Percentiles rank a stretch among this genome's conserved stretches.
Evolutionary conservation across 768 basidiomycete species (phyloP).

Genomic region (Baorangia bicolor): DNA sequence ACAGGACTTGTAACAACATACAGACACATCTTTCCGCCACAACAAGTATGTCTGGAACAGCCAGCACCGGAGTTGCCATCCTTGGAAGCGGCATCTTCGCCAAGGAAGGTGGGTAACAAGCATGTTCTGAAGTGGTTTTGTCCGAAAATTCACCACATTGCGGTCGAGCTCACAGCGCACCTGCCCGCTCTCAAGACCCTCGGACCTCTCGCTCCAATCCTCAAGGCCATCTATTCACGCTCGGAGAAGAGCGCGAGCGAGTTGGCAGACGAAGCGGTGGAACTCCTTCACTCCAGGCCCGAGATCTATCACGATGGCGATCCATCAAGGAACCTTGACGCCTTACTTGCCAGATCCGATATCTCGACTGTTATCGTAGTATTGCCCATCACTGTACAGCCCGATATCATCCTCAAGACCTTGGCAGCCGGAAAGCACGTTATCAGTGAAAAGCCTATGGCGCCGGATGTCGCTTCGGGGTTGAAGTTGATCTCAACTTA

Average conservation of each 20-base stretch:
- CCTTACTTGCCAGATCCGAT: conserved; percentile 65
- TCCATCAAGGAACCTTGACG: conserved; percentile 47
- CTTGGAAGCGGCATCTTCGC: conserved; percentile 82
- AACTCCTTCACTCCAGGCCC: conserved; percentile 40
- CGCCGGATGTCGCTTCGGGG: conserved; percentile 63
- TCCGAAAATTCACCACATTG: conserved; percentile 24
- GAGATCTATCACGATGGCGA: conserved; percentile 58
- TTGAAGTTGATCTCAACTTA: conserved; percentile 65
- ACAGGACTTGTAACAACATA: too few relatives aligned
- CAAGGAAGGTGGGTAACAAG: conserved; percentile 54
- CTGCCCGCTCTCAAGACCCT: conserved; percentile 69
- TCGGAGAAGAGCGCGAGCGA: conserved; percentile 59
- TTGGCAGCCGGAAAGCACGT: conserved; percentile 84
- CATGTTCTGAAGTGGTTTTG: conserved; percentile 1
- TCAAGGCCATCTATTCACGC: conserved; percentile 80
- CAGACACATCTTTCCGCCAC: neutral
- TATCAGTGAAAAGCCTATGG: conserved; percentile 85
- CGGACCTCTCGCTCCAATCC: conserved; percentile 42
- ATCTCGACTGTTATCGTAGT: conserved; percentile 72
- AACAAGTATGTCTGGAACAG: conserved; percentile 40
- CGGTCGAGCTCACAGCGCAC: conserved; percentile 52
- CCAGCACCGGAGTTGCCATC: conserved; percentile 60
- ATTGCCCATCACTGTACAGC: conserved; percentile 76
- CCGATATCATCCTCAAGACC: conserved; percentile 59
- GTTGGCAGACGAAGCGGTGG: conserved; percentile 48